Evolutionary conservation across 257 asterid species (phyloP), one percentile per base, ranked within the genome.

Genomic region (Petunia secreta): DNA sequence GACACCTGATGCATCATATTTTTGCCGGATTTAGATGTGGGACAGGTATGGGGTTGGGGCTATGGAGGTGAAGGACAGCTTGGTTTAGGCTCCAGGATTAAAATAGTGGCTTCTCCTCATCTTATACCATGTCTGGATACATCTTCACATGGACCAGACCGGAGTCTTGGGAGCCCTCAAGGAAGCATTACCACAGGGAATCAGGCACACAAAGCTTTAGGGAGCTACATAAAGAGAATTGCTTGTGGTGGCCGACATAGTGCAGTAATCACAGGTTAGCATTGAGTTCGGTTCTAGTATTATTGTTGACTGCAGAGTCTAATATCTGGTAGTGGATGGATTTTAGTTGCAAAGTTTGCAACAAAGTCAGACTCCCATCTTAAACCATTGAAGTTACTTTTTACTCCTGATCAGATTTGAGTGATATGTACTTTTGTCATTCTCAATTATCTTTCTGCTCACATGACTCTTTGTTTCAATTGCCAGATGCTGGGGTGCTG

Each of bases 31-130:
- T 81, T 88, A 91, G 98, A 92, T 91, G 91, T 86, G 81, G 97
- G 97, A 90, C 97, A 89, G 93, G 94, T 92, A 52, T 92, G 97
- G 94, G 97, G 94, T 89, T 92, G 97, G 97, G 97, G 94, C 93
- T 92, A 91, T 69, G 96, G 97, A 85, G 97, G 97, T 64, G 97
- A 92, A 85, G 96, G 97, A 76, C 96, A 92, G 83, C 96, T 92
- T 52, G 97, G 97, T 80, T 83, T 91, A 89, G 97, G 96, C 66
- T 84, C 93, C 81, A 86, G 91, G 83, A 87, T 90, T 80, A 91
- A 90, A 87, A 78, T 81, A 82, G 97, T 91, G 93, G 93, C 96
- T 40, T 86, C 96, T 44, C 97, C 97, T 85, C 97, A 92, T 86
- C 96, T 87, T 46, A 88, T 92, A 83, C 92, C 96, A 54, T 92